phyloP scores from a whole-genome alignment of 306 rosid species.

The Cucumis cinereus region DNA sequence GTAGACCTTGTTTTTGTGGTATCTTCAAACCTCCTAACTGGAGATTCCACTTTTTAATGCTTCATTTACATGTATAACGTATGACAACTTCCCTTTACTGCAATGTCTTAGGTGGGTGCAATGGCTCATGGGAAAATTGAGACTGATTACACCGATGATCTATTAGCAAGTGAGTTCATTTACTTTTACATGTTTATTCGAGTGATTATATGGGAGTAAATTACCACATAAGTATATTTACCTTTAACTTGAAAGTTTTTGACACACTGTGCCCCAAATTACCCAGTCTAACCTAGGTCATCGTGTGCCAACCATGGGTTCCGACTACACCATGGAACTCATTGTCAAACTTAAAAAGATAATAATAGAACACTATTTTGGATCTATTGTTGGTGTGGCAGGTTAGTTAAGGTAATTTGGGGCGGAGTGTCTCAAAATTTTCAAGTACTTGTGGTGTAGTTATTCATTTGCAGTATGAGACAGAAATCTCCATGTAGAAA shows the following conservation, averaged over 20 bases:
- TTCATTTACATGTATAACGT: background rate
- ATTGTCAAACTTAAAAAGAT: too few species aligned
- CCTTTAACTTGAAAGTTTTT: background rate
- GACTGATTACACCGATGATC: conserved; percentile 60
- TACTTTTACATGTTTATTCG: background rate
- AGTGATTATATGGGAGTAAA: background rate
- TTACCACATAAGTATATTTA: background rate
- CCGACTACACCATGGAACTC: too few species aligned
- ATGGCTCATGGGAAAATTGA: conserved; percentile 86
- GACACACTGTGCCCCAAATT: too few species aligned
- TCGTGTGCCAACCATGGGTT: too few species aligned
- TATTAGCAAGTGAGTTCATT: conserved; percentile 47
- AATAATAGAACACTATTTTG: too few species aligned
- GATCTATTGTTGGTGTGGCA: too few species aligned
- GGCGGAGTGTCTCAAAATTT: too few species aligned
- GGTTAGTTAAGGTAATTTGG: too few species aligned
- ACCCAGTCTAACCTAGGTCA: too few species aligned
- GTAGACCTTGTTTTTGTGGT: conserved; percentile 75
- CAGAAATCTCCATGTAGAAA: background rate
- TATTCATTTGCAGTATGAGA: background rate
- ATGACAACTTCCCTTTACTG: background rate
- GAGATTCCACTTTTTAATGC: background rate
- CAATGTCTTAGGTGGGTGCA: conserved; percentile 59
- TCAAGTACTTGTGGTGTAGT: background rate
- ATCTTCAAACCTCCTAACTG: conserved; percentile 5